Evolutionary conservation across 768 basidiomycete species (phyloP), one percentile per base, ranked within the genome.

Genomic region (Phaeolepiota aurea): DNA sequence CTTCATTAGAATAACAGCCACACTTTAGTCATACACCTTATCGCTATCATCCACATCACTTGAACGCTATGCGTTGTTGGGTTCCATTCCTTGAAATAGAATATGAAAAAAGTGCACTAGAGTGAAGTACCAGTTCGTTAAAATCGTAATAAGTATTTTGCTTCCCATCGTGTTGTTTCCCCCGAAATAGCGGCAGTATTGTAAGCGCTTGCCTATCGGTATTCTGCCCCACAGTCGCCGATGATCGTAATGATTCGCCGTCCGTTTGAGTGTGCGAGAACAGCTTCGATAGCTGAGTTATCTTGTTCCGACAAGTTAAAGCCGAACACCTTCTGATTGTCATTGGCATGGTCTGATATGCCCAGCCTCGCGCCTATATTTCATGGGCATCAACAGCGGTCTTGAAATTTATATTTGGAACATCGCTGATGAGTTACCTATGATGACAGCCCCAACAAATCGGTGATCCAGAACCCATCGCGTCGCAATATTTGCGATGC

Each of bases 211-310:
- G n/a, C 18, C 57, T 55, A 79, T 20, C 87, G 80, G 61, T 90
- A 90, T 63, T 90, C 87, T 3, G 81, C 78, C 28, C 87, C 87
- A 55, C 87, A 90, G 57, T 90, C 87, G 7, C 87, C 87, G 44
- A 90, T 79, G 19, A 68, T 67, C 3, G 66, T 72, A 41, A 86
- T 82, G 55, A 88, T 68, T 16, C 54, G 68, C 32, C 74, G 61
- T 3, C 80, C 75, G 25, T 77, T 74, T n/a, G 82, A 86, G 32
- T 64, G 69, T 2, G 56, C 63, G 10, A 88, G 59, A 18, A 89
- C 76, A 1, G 56, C 61, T 43, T 84, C 79, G 46, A 90, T 84
- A n/a, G 59, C 70, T 5, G 58, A 54, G 32, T 72, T 71, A 50
- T 90, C 87, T 20, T 69, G 63, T 1, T 63, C 61, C 2, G 65